Percentiles rank a stretch among this genome's conserved stretches.
phyloP scores from a whole-genome alignment of 192 early-diverging fungal species.

The Coemansia sp. region DNA sequence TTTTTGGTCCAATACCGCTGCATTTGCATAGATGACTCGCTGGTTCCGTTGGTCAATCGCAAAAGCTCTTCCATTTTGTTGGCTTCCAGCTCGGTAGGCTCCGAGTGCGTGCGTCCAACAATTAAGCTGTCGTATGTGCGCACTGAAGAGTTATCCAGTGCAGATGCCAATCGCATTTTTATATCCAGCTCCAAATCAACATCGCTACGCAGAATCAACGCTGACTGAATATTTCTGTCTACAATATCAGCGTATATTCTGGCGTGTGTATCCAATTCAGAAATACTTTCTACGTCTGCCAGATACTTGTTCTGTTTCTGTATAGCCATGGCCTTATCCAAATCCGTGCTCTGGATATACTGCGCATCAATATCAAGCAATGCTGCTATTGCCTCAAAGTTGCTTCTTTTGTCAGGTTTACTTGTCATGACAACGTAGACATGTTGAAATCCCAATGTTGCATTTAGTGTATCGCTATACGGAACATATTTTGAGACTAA shows the following conservation, averaged over 20 bases:
- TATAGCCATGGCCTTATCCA: neutral
- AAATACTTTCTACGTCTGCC: neutral
- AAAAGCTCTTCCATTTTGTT: constrained; percentile 6
- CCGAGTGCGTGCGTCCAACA: constrained; percentile 20
- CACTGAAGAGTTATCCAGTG: constrained; percentile 7
- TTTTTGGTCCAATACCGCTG: constrained; percentile 14
- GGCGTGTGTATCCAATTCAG: constrained; percentile 26
- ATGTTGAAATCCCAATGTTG: constrained; percentile 30
- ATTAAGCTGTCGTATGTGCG: constrained; percentile 19
- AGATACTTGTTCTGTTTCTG: constrained; percentile 5
- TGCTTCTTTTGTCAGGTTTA: neutral
- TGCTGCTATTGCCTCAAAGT: constrained; percentile 21
- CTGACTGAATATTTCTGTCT: constrained; percentile 11
- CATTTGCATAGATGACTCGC: constrained; percentile 8
- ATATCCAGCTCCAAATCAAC: constrained; percentile 32
- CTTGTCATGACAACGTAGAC: constrained; percentile 13
- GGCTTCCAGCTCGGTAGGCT: constrained; percentile 13
- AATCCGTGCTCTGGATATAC: constrained; percentile 12
- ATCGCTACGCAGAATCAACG: constrained; percentile 18
- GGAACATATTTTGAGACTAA: neutral
- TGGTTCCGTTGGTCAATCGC: neutral
- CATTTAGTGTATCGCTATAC: constrained; percentile 23
- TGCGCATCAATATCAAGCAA: constrained; percentile 15
- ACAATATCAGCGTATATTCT: constrained; percentile 29
- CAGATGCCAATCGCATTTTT: constrained; percentile 13